These are phyloP conservation scores for Coemansia sp. DNA, from an alignment of 192 early-diverging fungal species.

Conservation along the genomic window DNA sequence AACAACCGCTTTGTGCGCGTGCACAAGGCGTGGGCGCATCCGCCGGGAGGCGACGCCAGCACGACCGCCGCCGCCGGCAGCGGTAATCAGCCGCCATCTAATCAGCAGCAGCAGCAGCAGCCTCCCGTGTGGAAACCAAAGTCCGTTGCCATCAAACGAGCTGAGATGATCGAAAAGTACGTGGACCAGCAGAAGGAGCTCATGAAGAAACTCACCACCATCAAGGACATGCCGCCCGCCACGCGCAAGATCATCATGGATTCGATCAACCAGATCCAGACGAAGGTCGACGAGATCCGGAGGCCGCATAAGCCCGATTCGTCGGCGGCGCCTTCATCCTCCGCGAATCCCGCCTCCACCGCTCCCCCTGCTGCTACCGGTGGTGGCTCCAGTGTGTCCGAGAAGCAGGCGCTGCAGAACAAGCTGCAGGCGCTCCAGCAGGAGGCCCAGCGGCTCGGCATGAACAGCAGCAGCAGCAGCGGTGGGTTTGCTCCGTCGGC, in stretches of 20 bases:
- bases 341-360: neutral
- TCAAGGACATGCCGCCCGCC: constrained; percentile 40
- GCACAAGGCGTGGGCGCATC: constrained; percentile 11
- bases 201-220: constrained; percentile 43
- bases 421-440: constrained; percentile 35
- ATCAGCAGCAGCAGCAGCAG: constrained; percentile 8
- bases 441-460: constrained; percentile 32
- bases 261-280: constrained; percentile 51
- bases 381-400: constrained; percentile 7
- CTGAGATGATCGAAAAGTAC: constrained; percentile 49
- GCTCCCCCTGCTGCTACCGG: neutral
- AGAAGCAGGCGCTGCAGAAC: constrained; percentile 35
- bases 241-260: constrained; percentile 55
- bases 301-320: constrained; percentile 13
- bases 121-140: constrained; percentile 43
- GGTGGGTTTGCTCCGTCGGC: too few species aligned
- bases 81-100: neutral
- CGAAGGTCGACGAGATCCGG: constrained; percentile 35
- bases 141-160: constrained; percentile 46
- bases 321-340: neutral
- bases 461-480: neutral
- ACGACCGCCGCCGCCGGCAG: neutral
- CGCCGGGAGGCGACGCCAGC: neutral
- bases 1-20: constrained; percentile 52
- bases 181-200: constrained; percentile 53